These are phyloP conservation scores for Paragyromitra xinjiangensis DNA, from an alignment of 495 filamentous ascomycete genomes.

Conservation along the genomic window DNA sequence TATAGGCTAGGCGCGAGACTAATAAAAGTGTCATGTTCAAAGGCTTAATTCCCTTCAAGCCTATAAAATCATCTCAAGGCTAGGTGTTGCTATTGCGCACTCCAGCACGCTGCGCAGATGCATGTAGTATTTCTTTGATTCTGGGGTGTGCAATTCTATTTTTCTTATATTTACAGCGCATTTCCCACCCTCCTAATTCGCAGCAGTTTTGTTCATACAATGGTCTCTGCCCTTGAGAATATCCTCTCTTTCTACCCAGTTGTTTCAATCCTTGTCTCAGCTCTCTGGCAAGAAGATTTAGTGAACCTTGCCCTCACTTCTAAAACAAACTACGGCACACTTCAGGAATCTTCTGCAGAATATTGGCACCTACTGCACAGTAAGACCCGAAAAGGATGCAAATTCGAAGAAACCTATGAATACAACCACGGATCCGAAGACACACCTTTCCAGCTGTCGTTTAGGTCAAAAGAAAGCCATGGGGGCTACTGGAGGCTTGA, in stretches of 20 bases:
- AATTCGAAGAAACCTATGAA: constrained; percentile 12
- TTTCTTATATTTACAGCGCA: no score
- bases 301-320: constrained; percentile 4
- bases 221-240: neutral
- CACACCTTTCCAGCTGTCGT: neutral
- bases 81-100: no score
- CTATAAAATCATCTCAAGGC: no score
- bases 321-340: constrained; percentile 1
- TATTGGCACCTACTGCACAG: constrained; percentile 1
- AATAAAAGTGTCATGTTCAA: no score
- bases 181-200: no score
- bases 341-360: neutral
- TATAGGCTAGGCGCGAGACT: no score
- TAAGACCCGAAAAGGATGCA: neutral
- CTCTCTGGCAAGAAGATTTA: constrained; percentile 3
- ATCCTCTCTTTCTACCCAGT: neutral
- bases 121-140: no score
- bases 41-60: no score
- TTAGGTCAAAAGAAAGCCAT: neutral
- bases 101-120: no score
- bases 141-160: no score
- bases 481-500: neutral
- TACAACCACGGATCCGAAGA: neutral
- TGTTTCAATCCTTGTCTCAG: neutral
- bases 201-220: neutral